Evolutionary conservation across 164 flowering plant genomes (phyloP).

Genomic region (Amborella trichopoda): DNA sequence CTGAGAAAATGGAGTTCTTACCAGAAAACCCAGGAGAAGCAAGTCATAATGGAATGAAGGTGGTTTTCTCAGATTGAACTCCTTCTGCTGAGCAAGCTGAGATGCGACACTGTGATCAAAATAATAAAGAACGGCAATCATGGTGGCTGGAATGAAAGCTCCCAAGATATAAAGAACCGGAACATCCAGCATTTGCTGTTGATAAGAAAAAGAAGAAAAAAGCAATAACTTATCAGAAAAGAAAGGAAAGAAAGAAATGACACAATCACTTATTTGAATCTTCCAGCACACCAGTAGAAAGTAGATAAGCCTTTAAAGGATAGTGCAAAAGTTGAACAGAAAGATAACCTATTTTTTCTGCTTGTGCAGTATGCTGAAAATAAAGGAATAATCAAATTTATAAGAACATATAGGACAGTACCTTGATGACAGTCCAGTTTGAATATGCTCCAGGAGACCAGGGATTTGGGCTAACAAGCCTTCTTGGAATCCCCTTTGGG

Average conservation of each 20-base stretch:
- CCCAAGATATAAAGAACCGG: slow-evolving; percentile 82
- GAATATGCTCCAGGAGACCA: slow-evolving; percentile 98
- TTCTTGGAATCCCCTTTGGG: slow-evolving; percentile 84
- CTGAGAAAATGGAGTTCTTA: slow-evolving; percentile 21
- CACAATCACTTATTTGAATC: too few species aligned
- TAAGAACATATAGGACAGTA: slow-evolving; percentile 8
- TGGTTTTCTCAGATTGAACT: slow-evolving; percentile 92
- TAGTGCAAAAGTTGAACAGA: too few species aligned
- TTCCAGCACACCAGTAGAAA: too few species aligned
- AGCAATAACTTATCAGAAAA: neutral
- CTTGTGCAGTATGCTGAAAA: too few species aligned
- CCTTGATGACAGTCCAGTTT: slow-evolving; percentile 96
- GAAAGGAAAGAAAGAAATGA: neutral
- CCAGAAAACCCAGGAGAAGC: slow-evolving; percentile 90
- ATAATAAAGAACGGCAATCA: slow-evolving; percentile 98
- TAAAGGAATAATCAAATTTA: too few species aligned
- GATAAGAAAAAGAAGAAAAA: slow-evolving; percentile 3
- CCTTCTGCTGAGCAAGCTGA: slow-evolving; percentile 97
- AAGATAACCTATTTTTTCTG: too few species aligned
- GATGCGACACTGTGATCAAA: slow-evolving; percentile 99
- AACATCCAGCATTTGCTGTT: slow-evolving; percentile 91
- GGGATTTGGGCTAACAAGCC: slow-evolving; percentile 94
- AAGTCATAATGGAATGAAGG: slow-evolving; percentile 91
- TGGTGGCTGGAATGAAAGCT: slow-evolving; percentile 95
- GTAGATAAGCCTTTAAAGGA: too few species aligned